phyloP scores from a whole-genome alignment of 2,329 filamentous ascomycete genomes.

The Fusarium albidum region DNA sequence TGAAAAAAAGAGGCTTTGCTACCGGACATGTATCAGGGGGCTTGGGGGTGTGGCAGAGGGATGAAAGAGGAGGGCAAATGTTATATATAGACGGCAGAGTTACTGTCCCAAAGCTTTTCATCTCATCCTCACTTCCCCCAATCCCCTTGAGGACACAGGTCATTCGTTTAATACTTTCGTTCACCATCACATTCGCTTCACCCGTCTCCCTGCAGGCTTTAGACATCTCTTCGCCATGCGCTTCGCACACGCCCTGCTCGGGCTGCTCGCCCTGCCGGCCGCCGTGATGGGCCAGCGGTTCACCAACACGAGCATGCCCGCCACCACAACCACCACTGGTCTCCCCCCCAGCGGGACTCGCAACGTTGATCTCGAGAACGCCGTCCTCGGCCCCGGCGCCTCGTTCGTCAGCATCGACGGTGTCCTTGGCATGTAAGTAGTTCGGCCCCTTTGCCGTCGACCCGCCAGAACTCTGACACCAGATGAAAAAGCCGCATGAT shows the following conservation, averaged over 20 bases:
- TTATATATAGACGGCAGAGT: constrained; percentile 21
- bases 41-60: background rate
- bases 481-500: background rate
- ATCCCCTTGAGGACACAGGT: constrained; percentile 30
- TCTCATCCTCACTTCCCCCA: constrained; percentile 27
- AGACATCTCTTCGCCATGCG: constrained; percentile 20
- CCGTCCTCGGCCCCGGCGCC: background rate
- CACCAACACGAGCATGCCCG: constrained; percentile 25
- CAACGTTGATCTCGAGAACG: background rate
- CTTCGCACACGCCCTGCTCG: constrained; percentile 15
- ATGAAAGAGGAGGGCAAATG: background rate
- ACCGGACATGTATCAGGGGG: background rate
- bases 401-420: background rate
- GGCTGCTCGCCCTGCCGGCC: constrained; percentile 21
- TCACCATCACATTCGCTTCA: constrained; percentile 12
- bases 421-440: constrained; percentile 5
- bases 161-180: constrained; percentile 29
- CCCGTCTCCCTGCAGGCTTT: constrained; percentile 1
- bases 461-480: too few relatives aligned
- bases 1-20: constrained; percentile 14
- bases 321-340: background rate
- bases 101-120: constrained; percentile 6
- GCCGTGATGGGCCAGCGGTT: constrained; percentile 27
- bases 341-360: rapidly evolving
- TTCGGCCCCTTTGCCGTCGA: too few relatives aligned